Percentiles rank a stretch among this genome's conserved stretches.
Evolutionary conservation across 257 asterid species (phyloP).

Genomic region (Solanum dulcamara): DNA sequence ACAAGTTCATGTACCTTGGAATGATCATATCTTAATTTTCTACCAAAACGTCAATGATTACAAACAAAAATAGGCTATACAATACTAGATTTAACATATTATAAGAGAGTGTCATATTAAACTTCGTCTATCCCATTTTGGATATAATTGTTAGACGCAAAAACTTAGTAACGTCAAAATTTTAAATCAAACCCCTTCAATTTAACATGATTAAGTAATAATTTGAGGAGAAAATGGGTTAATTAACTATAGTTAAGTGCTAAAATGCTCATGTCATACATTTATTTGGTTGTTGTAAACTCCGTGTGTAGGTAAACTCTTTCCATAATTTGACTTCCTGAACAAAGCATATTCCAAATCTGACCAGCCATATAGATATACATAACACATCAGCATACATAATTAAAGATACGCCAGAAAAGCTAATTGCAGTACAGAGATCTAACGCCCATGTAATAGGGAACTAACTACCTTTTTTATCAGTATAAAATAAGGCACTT

Average conservation of each 20-base stretch:
- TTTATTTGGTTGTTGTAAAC: background rate
- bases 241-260: background rate
- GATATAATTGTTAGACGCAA: background rate
- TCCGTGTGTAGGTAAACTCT: background rate
- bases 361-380: constrained; percentile 2
- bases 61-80: background rate
- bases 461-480: background rate
- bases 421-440: background rate
- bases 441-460: background rate
- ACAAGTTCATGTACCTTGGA: background rate
- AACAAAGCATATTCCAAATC: background rate
- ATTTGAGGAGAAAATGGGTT: background rate
- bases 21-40: background rate
- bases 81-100: background rate
- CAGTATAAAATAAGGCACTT: background rate
- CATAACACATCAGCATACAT: background rate
- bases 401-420: background rate
- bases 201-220: background rate
- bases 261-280: background rate
- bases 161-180: background rate
- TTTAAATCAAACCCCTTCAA: background rate
- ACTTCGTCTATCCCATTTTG: background rate
- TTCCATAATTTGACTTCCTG: background rate
- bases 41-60: background rate
- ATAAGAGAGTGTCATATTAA: background rate